Conservation (phyloP, 495 filamentous ascomycete genomes). For the Neurospora pannonica region DNA sequence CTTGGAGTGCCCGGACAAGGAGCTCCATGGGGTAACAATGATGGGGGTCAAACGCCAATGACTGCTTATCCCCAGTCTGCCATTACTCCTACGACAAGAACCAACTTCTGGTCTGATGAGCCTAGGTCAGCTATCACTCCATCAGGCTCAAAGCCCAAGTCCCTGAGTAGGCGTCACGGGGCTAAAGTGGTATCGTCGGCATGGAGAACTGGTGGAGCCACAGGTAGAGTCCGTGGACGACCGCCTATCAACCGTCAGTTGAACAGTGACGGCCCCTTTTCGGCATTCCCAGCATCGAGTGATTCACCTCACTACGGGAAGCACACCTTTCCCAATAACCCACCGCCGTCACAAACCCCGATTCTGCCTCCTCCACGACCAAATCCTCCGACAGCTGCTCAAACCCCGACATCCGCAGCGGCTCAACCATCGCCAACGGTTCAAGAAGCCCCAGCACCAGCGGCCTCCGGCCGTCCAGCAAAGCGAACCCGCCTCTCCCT, state of each 20-base stretch:
- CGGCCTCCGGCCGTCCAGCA: constrained; percentile 22
- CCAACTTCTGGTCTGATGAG: constrained; percentile 20
- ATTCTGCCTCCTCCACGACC: constrained; percentile 5
- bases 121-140: constrained; percentile 74
- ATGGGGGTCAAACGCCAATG: constrained; percentile 43
- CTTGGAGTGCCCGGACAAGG: constrained; percentile 9
- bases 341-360: constrained; percentile 21
- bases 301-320: constrained; percentile 21
- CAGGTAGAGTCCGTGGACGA: constrained; percentile 71
- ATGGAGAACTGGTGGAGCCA: constrained; percentile 67
- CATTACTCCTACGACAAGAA: constrained; percentile 16
- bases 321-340: constrained; percentile 25
- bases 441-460: constrained; percentile 13
- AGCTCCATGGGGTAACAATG: constrained; percentile 23
- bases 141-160: constrained; percentile 45
- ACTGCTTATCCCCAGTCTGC: constrained; percentile 23
- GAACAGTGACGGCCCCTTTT: constrained; percentile 69
- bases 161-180: constrained; percentile 75
- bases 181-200: constrained; percentile 87
- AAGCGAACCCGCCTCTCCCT: constrained; percentile 56
- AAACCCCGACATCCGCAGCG: constrained; percentile 3
- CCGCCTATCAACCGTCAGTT: constrained; percentile 64
- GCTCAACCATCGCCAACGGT: constrained; percentile 8
- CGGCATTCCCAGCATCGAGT: constrained; percentile 73
- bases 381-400: constrained; percentile 4